phyloP scores from a whole-genome alignment of 2,329 filamentous ascomycete genomes.

The Aureobasidium sp. region DNA sequence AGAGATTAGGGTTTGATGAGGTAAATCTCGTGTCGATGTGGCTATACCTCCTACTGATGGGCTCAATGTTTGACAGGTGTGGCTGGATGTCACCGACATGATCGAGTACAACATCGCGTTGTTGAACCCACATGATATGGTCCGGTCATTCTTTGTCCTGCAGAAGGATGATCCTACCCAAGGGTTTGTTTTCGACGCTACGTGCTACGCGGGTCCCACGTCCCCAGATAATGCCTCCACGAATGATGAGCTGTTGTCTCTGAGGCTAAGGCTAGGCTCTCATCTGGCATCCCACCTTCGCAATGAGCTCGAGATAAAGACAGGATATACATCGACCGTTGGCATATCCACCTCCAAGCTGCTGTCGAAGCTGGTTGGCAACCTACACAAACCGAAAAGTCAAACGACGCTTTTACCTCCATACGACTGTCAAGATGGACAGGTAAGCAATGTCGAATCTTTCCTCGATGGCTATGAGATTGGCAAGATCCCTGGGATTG shows the following conservation, averaged over 20 bases:
- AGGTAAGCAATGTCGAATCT: slow-evolving; percentile 36
- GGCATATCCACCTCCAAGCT: slow-evolving; percentile 85
- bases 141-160: slow-evolving; percentile 72
- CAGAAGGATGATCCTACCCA: slow-evolving; percentile 63
- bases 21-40: slow-evolving; percentile 37
- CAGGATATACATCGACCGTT: slow-evolving; percentile 80
- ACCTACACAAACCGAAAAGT: slow-evolving; percentile 74
- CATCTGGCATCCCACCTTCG: slow-evolving; percentile 74
- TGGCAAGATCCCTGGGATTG: slow-evolving; percentile 77
- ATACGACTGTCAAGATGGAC: slow-evolving; percentile 33
- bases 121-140: slow-evolving; percentile 59
- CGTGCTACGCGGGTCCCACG: slow-evolving; percentile 56
- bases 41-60: not conserved
- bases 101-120: slow-evolving; percentile 71
- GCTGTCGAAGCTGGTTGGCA: slow-evolving; percentile 77
- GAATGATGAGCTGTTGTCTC: slow-evolving; percentile 19
- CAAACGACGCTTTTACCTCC: slow-evolving; percentile 78
- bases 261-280: slow-evolving; percentile 68
- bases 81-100: slow-evolving; percentile 78
- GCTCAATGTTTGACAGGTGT: slow-evolving; percentile 41
- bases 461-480: slow-evolving; percentile 76
- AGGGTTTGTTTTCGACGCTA: slow-evolving; percentile 77
- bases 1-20: slow-evolving; percentile 87
- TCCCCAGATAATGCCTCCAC: slow-evolving; percentile 36
- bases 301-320: slow-evolving; percentile 62